Evolutionary conservation across 2,329 filamentous ascomycete genomes (phyloP).

Genomic region (Aspergillus chevalieri): DNA sequence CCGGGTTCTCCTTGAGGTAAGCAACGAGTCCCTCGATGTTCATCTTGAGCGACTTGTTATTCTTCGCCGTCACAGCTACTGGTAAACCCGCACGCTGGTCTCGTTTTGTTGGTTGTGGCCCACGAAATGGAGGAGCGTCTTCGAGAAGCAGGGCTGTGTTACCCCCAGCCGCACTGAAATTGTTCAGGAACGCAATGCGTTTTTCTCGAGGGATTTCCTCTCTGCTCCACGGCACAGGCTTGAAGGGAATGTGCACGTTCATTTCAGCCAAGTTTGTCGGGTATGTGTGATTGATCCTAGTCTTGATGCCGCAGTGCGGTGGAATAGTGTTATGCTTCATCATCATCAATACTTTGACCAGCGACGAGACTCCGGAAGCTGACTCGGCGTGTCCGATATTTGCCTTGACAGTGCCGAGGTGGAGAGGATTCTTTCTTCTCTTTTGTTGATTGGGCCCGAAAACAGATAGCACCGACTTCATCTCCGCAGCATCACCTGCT

Average conservation of each 20-base stretch:
- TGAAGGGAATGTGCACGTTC: constrained; percentile 37
- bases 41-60: constrained; percentile 33
- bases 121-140: constrained; percentile 43
- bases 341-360: constrained; percentile 62
- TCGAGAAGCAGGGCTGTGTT: constrained; percentile 61
- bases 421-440: constrained; percentile 23
- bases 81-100: constrained; percentile 39
- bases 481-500: constrained; percentile 34
- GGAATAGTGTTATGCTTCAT: constrained; percentile 58
- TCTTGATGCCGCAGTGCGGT: constrained; percentile 62
- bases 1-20: constrained; percentile 46
- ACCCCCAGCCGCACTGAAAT: constrained; percentile 64
- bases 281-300: constrained; percentile 29
- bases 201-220: constrained; percentile 17
- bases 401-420: constrained; percentile 30
- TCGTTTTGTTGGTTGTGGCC: constrained; percentile 13
- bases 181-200: constrained; percentile 51
- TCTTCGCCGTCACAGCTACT: constrained; percentile 53
- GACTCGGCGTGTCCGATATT: constrained; percentile 42
- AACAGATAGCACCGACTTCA: constrained; percentile 29
- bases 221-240: constrained; percentile 33
- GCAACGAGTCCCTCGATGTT: constrained; percentile 51
- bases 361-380: constrained; percentile 28
- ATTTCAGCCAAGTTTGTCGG: constrained; percentile 27
- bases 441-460: constrained; percentile 27